Evolutionary conservation across 1,284 basidiomycete genomes (phyloP).

Genomic region (Chalciporus piperatoides): DNA sequence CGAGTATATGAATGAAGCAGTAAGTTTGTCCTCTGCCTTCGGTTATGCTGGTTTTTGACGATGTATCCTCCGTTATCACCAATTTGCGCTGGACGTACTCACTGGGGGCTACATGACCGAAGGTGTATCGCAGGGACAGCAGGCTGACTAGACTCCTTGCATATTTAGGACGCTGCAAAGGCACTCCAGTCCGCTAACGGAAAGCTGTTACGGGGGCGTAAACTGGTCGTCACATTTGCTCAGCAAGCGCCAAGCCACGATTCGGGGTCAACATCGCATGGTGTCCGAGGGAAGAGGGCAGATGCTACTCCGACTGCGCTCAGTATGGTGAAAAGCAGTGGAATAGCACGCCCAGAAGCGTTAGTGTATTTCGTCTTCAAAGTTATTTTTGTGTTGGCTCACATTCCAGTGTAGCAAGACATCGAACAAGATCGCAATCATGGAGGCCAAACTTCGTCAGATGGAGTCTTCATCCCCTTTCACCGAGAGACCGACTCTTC

Average conservation of each 20-base stretch:
- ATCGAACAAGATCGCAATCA: constrained; percentile 85
- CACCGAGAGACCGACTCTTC: constrained; percentile 22
- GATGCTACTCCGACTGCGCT: constrained; percentile 74
- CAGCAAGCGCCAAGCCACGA: constrained; percentile 68
- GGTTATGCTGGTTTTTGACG: constrained; percentile 30
- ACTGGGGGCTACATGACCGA: constrained; percentile 21
- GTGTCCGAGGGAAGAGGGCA: constrained; percentile 26
- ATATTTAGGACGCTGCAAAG: constrained; percentile 74
- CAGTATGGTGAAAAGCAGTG: constrained; percentile 76
- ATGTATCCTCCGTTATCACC: constrained; percentile 45
- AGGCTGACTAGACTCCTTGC: constrained; percentile 23
- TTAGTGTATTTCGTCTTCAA: constrained; percentile 36
- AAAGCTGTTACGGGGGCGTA: constrained; percentile 80
- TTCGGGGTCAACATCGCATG: constrained; percentile 28
- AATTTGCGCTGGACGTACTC: constrained; percentile 34
- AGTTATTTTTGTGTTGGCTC: constrained; percentile 10
- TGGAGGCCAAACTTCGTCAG: constrained; percentile 91
- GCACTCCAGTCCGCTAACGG: constrained; percentile 77
- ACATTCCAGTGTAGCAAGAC: constrained; percentile 49
- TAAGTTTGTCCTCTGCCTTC: constrained; percentile 46
- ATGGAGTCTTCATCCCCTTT: constrained; percentile 49
- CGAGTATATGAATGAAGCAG: constrained; percentile 76
- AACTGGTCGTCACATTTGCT: constrained; percentile 85
- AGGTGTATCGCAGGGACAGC: constrained; percentile 11
- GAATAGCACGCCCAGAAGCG: constrained; percentile 56